Conservation (phyloP, 371 early-diverging fungal genomes). For the Phascolomyces articulosus region DNA sequence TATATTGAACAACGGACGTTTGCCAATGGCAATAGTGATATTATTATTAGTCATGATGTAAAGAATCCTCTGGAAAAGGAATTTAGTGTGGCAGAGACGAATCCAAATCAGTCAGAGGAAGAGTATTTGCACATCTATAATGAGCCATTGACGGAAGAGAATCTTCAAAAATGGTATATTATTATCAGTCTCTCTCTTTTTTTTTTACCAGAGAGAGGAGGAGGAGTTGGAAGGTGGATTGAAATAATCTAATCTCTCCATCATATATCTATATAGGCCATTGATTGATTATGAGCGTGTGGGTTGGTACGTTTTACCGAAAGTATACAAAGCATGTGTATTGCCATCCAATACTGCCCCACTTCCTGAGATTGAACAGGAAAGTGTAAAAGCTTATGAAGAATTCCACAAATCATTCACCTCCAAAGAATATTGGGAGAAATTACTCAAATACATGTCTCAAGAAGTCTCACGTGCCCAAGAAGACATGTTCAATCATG, state of each 20-base stretch:
- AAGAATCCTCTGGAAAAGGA: constrained; percentile 49
- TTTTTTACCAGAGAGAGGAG: too few species aligned
- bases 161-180: constrained; percentile 35
- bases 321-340: constrained; percentile 54
- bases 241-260: too few species aligned
- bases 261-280: too few species aligned
- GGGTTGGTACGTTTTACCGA: constrained; percentile 86
- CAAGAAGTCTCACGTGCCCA: constrained; percentile 65
- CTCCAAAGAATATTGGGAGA: constrained; percentile 58
- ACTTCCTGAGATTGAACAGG: constrained; percentile 49
- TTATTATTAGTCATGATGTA: constrained; percentile 38
- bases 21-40: constrained; percentile 50
- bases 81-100: background rate
- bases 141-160: constrained; percentile 33
- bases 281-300: constrained; percentile 56
- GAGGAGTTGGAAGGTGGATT: too few species aligned
- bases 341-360: constrained; percentile 32
- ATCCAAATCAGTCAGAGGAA: constrained; percentile 14
- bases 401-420: constrained; percentile 53
- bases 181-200: too few species aligned
- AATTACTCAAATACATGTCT: constrained; percentile 57
- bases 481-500: constrained; percentile 62
- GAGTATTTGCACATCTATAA: constrained; percentile 25
- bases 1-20: constrained; percentile 65
- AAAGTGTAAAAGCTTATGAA: constrained; percentile 53